These are phyloP conservation scores for Senecio squalidus DNA, from an alignment of 140 eudicot species.

Conservation along the genomic window DNA sequence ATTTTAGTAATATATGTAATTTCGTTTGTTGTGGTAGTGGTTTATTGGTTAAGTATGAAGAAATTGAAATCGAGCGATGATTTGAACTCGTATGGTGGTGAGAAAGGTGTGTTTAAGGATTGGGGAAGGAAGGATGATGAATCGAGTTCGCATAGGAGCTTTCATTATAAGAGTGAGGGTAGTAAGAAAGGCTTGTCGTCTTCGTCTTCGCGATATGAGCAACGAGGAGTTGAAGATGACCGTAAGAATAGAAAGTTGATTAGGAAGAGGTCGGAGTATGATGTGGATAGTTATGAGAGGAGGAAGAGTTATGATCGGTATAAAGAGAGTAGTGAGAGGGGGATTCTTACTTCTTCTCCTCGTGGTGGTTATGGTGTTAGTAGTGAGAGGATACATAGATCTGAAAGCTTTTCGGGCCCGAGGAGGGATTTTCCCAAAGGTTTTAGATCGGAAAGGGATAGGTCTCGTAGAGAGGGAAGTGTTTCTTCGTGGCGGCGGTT, in stretches of 20 bases:
- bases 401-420: slow-evolving; percentile 82
- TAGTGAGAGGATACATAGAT: slow-evolving; percentile 62
- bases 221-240: slow-evolving; percentile 73
- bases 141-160: slow-evolving; percentile 45
- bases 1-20: neutral
- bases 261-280: slow-evolving; percentile 76
- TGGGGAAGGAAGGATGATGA: slow-evolving; percentile 77
- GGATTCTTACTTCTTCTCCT: slow-evolving; percentile 51
- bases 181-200: slow-evolving; percentile 53
- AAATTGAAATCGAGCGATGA: slow-evolving; percentile 89
- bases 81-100: slow-evolving; percentile 67
- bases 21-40: neutral
- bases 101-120: slow-evolving; percentile 58
- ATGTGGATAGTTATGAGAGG: slow-evolving; percentile 58
- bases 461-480: slow-evolving; percentile 68
- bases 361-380: slow-evolving; percentile 60
- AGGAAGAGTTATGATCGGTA: slow-evolving; percentile 70
- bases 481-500: slow-evolving; percentile 87
- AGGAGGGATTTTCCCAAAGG: slow-evolving; percentile 95
- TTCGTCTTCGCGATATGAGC: slow-evolving; percentile 55
- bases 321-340: slow-evolving; percentile 36
- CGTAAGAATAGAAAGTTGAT: slow-evolving; percentile 52
- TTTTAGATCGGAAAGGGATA: slow-evolving; percentile 92
- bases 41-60: slow-evolving; percentile 56
- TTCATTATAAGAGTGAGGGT: slow-evolving; percentile 64